Base-by-base conservation (phyloP, 345 rosid genomes). In the Cardiospermum halicacabum region DNA sequence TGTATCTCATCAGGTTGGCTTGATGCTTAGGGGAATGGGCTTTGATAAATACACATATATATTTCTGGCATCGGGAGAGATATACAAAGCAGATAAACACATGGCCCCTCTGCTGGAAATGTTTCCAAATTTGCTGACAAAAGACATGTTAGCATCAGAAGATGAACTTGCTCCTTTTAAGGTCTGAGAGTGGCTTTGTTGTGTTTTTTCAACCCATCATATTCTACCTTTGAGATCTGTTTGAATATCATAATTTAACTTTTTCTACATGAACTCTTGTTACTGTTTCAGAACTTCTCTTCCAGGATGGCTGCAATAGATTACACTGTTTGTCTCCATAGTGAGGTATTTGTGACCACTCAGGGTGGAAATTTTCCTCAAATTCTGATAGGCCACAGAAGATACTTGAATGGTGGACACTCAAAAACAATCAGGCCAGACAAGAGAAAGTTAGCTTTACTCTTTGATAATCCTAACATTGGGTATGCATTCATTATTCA, bases 221-320 rank as follows among this genome's bases (percentile, higher is more conserved):
- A 51, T 64, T 47, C 45, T 31, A 12, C 53, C 37, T 60, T 51
- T 48, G 53, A 43, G 26, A 56, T 64, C 53, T 45, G 51, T n/a
- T 48, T 58, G 61, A 37, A 19, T 22, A 22, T 45, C 32, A 27
- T 74, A n/a, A n/a, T n/a, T n/a, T n/a, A n/a, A n/a, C n/a, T n/a
- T n/a, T n/a, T n/a, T n/a, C n/a, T 66, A 67, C 27, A 67, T 69
- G 69, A 68, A 80, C 76, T 67, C 59, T 72, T 55, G 66, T 58
- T 69, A 27, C 67, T 80, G 71, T 74, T 75, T 53, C 81, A 95
- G 99, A 89, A 89, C 77, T 95, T 74, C 71, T 95, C 99, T 64
- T 91, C 99, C 30, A 87, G 99, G 85, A 95, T 91, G 97, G 99
- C 99, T 70, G 99, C 99, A 0, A 88, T 95, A 84, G 99, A 95